Conservation (phyloP, 306 rosid species). For the Myrica gale region DNA sequence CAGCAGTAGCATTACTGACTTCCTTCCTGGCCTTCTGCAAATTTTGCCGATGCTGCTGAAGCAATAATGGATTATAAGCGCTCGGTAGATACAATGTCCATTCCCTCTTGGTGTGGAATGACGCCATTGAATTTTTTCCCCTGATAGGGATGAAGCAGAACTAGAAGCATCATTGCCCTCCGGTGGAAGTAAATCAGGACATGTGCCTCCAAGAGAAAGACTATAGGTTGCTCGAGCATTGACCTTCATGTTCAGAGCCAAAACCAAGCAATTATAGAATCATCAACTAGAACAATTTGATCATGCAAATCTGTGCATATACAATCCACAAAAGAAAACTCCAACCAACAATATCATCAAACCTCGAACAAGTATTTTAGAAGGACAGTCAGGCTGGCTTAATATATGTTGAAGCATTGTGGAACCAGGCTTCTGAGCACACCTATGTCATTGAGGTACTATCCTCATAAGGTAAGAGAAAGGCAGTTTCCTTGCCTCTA, state of each 20-base stretch:
- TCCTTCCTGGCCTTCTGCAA: slow-evolving; percentile 57
- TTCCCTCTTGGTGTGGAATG: slow-evolving; percentile 41
- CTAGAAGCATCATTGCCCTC: slow-evolving; percentile 38
- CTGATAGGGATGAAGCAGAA: slow-evolving; percentile 30
- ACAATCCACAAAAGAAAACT: not conserved
- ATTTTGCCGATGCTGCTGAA: slow-evolving; percentile 60
- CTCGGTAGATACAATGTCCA: slow-evolving; percentile 72
- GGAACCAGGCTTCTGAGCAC: not conserved
- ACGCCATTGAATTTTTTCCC: slow-evolving; percentile 34
- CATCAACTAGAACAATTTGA: slow-evolving; percentile 8
- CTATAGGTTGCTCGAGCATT: slow-evolving; percentile 90
- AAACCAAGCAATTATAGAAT: slow-evolving; percentile 22
- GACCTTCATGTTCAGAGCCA: slow-evolving; percentile 50
- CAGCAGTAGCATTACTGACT: slow-evolving; percentile 42
- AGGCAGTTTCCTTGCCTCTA: not conserved
- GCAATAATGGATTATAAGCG: slow-evolving; percentile 82
- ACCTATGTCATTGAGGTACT: not conserved
- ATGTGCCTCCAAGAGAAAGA: slow-evolving; percentile 72
- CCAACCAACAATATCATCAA: not conserved
- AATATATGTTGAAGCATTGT: not conserved
- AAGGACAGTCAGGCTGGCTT: not conserved
- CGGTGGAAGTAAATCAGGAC: slow-evolving; percentile 57
- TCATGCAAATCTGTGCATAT: slow-evolving; percentile 2
- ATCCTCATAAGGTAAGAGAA: not conserved
- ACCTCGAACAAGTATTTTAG: not conserved